These are phyloP conservation scores for Pythium utonaiense DNA, from an alignment of 352 stramenopile genomes.

Conservation along the genomic window DNA sequence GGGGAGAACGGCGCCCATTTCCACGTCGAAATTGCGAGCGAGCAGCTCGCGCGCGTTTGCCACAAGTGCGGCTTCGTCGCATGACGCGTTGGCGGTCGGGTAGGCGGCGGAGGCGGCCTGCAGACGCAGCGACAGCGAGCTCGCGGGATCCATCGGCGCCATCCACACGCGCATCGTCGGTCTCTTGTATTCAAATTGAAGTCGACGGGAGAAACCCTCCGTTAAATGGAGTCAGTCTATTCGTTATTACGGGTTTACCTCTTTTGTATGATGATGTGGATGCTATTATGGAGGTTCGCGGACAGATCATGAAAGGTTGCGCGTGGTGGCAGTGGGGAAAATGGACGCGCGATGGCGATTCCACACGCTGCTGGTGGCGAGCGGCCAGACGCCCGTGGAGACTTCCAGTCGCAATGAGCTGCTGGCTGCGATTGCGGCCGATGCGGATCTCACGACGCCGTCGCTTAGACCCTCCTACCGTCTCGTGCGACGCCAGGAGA, in stretches of 20 bases:
- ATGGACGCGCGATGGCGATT: conserved; percentile 36
- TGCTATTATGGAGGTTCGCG: background rate
- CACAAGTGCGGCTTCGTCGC: conserved; percentile 49
- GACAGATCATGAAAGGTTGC: conserved; percentile 1
- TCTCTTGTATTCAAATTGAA: conserved; percentile 10
- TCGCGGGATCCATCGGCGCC: background rate
- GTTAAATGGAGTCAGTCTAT: too few relatives aligned
- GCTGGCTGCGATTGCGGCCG: conserved; percentile 21
- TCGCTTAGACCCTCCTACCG: conserved; percentile 39
- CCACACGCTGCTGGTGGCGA: conserved; percentile 44
- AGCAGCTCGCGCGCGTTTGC: conserved; percentile 43
- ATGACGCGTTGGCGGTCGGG: conserved; percentile 4
- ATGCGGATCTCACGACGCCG: conserved; percentile 21
- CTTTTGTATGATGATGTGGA: background rate
- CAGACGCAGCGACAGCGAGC: conserved; percentile 1
- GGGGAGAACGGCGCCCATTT: conserved; percentile 64
- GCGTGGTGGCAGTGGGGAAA: background rate
- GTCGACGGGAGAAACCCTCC: conserved; percentile 1
- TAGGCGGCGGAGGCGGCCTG: background rate
- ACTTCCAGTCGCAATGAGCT: conserved; percentile 26
- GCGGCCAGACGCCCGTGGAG: conserved; percentile 35
- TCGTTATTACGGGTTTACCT: background rate
- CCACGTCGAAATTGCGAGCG: conserved; percentile 48
- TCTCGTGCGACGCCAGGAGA: conserved; percentile 34
- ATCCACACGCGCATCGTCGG: conserved; percentile 19